Percentiles rank a stretch among this genome's conserved stretches.
phyloP scores from a whole-genome alignment of 192 early-diverging fungal genomes.

The Backusella sp. region DNA sequence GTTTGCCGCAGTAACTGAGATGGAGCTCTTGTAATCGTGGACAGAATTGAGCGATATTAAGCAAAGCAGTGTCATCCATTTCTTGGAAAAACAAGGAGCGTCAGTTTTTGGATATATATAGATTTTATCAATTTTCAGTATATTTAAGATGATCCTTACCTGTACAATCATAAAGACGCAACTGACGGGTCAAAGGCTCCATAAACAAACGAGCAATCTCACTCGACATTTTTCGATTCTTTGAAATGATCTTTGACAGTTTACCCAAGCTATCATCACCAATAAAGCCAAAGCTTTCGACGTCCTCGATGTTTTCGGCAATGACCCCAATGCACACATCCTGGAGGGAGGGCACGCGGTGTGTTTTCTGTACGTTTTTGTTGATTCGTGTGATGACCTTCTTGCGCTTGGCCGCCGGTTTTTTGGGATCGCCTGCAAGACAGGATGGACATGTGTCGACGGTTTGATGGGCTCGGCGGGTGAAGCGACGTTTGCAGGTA shows the following conservation, averaged over 20 bases:
- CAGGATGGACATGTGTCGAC: slow-evolving; percentile 36
- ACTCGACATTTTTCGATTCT: slow-evolving; percentile 66
- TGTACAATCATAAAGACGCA: slow-evolving; percentile 82
- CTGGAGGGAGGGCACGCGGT: slow-evolving; percentile 54
- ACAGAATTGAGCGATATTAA: slow-evolving; percentile 62
- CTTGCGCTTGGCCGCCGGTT: slow-evolving; percentile 10
- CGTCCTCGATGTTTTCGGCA: slow-evolving; percentile 73
- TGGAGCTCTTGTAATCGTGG: slow-evolving; percentile 60
- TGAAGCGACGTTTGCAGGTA: slow-evolving; percentile 42
- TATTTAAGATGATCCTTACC: too few relatives aligned
- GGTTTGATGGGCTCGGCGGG: slow-evolving; percentile 22
- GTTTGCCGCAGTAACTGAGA: slow-evolving; percentile 73
- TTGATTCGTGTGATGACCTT: neutral
- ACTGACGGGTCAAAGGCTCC: slow-evolving; percentile 48
- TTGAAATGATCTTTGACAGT: slow-evolving; percentile 76
- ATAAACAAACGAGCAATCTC: slow-evolving; percentile 71
- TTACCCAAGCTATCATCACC: slow-evolving; percentile 61
- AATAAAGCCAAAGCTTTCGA: slow-evolving; percentile 87
- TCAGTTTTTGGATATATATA: too few relatives aligned
- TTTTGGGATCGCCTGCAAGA: neutral
- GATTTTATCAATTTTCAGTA: too few relatives aligned
- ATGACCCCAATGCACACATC: slow-evolving; percentile 70
- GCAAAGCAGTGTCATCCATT: slow-evolving; percentile 51
- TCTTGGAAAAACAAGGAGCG: neutral
- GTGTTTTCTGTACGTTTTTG: slow-evolving; percentile 22